Evolutionary conservation across 2,329 filamentous ascomycete genomes (phyloP).

Genomic region (Sarocladiaceae sp.): DNA sequence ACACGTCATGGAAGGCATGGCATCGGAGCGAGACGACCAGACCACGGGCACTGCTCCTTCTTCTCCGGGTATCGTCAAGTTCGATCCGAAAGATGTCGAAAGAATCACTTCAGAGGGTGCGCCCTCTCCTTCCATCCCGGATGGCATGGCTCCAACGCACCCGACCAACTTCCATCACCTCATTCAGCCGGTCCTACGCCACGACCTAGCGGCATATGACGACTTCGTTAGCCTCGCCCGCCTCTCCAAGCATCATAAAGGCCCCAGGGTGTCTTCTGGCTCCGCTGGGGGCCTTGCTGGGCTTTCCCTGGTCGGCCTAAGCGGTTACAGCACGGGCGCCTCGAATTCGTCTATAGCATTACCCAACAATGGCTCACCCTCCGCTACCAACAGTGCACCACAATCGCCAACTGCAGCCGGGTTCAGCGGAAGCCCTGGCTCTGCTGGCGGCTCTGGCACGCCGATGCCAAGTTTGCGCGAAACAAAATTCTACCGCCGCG

Average conservation of each 20-base stretch:
- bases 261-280: constrained; percentile 64
- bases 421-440: constrained; percentile 40
- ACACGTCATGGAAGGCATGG: constrained; percentile 83
- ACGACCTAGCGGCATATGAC: constrained; percentile 71
- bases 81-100: constrained; percentile 51
- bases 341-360: constrained; percentile 58
- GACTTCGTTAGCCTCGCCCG: constrained; percentile 78
- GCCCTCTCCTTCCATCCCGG: constrained; percentile 31
- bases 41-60: constrained; percentile 66
- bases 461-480: constrained; percentile 68
- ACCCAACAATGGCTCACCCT: constrained; percentile 39
- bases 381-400: constrained; percentile 45
- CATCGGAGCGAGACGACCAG: constrained; percentile 64
- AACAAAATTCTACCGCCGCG: constrained; percentile 88
- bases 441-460: constrained; percentile 39
- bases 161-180: constrained; percentile 75
- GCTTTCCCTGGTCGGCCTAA: constrained; percentile 34
- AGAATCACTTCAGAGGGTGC: constrained; percentile 23
- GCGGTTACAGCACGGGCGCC: constrained; percentile 39
- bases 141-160: constrained; percentile 45
- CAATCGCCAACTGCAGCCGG: constrained; percentile 41
- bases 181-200: constrained; percentile 74
- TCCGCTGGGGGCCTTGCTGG: constrained; percentile 49
- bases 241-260: constrained; percentile 53
- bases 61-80: constrained; percentile 68